Base-by-base conservation (phyloP, 2,329 filamentous ascomycete species). In the Aspergillus costaricaensis region DNA sequence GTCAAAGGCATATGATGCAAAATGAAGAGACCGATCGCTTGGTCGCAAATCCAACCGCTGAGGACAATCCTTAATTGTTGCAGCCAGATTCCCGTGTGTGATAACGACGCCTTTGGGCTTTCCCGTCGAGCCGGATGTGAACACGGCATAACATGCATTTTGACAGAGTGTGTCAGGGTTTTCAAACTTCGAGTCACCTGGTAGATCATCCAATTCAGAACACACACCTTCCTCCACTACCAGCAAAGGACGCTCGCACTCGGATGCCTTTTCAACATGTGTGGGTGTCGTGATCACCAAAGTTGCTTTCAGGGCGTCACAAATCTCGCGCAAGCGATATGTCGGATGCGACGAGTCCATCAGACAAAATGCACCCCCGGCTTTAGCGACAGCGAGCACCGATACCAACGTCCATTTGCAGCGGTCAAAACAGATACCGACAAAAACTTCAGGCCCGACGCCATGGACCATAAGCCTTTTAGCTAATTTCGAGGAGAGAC, bases 1-100 rank as follows among this genome's bases (percentile, higher is more conserved):
- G 62, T 84, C 80, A 58, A 81, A 79, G 36, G 79, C 79, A 68
- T 79, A 82, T 4, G 79, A 80, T 1, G 80, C 82, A 49, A 82
- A 76, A 60, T 83, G 80, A 74, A 86, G 79, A 9, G 86, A 82
- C 3, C 86, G 78, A 21, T 84, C 85, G 23, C 14, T 12, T 27
- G 27, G 36, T n/a, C 38, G 12, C 9, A 52, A 21, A 10, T 52
- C 38, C 17, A 52, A 15, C n/a, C 30, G 27, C 1, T 7, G 15
- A 38, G n/a, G 17, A 3, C 38, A 30, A 15, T 27, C 27, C 2
- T 19, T 38, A 14, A 19, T 19, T 19, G 27, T 52, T 7, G 49
- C 36, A 30, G 27, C 36, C 30, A 52, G 27, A 8, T 27, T 30
- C 9, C n/a, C 27, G 10, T 52, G 49, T 9, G 36, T 30, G 10